A percentile compares a stretch with the other conserved stretches of the same genome.
phyloP scores from a whole-genome alignment of 2,329 filamentous ascomycete genomes.

The Rhexocercosporidium sp. region DNA sequence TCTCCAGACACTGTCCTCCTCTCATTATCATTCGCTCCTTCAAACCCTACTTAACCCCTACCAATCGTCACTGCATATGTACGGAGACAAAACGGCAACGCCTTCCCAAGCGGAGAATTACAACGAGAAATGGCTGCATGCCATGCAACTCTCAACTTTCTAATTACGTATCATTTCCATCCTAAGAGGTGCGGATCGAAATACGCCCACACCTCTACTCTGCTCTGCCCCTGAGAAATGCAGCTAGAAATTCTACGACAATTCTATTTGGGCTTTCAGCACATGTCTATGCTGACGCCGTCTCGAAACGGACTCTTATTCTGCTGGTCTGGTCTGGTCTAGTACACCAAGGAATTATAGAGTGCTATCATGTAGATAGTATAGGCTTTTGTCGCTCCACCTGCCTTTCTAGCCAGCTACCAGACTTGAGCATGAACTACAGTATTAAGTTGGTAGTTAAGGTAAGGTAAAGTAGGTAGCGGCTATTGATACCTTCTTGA shows the following conservation, averaged over 20 bases:
- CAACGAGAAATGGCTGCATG: not conserved
- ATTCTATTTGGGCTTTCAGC: not conserved
- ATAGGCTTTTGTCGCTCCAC: not conserved
- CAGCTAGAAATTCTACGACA: not conserved
- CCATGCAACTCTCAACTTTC: not conserved
- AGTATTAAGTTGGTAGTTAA: too few relatives aligned
- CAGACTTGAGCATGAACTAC: too few relatives aligned
- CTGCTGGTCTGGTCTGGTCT: not conserved
- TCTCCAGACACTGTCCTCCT: not conserved
- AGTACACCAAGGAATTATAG: not conserved
- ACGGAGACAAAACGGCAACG: not conserved
- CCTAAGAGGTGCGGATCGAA: constrained; percentile 3
- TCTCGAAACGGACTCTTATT: not conserved
- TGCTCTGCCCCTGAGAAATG: not conserved
- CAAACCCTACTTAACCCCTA: not conserved
- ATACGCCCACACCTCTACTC: not conserved
- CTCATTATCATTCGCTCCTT: constrained; percentile 14
- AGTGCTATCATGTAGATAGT: not conserved
- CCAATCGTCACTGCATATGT: not conserved
- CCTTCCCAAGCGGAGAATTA: constrained; percentile 2
- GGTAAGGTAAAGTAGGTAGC: too few relatives aligned
- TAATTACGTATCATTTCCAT: not conserved
- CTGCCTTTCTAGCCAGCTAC: too few relatives aligned
- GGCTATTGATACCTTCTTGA: too few relatives aligned
- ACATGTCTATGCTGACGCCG: not conserved